Conservation (phyloP, 2,329 filamentous ascomycete genomes). For the Aspergillaceae sp. region DNA sequence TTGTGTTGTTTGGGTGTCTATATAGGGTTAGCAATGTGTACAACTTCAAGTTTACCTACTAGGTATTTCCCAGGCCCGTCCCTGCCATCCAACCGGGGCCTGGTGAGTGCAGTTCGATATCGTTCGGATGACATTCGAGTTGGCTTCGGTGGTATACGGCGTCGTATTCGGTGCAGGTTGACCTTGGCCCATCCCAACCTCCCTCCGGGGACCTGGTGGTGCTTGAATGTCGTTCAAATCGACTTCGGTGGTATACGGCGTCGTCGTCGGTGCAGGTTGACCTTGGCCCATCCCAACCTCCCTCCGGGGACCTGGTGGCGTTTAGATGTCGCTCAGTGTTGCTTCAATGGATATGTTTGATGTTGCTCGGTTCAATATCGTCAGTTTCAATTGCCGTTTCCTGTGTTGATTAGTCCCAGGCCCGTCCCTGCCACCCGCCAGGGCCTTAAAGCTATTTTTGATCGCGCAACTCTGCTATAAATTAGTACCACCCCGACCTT, state of each 20-base stretch:
- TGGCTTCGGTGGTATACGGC: no score
- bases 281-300: background rate
- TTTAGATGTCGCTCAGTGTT: no score
- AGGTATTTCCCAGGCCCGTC: slow-evolving; percentile 1
- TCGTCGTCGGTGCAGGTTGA: no score
- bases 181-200: background rate
- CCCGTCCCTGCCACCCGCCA: background rate
- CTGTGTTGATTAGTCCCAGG: background rate
- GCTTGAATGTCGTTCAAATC: background rate
- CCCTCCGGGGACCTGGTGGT: background rate
- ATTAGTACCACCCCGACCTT: background rate
- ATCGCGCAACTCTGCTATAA: background rate
- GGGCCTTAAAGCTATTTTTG: background rate
- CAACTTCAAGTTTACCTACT: no score
- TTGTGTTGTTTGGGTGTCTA: no score
- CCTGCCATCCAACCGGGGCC: slow-evolving; percentile 3
- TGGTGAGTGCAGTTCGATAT: no score
- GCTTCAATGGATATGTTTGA: background rate
- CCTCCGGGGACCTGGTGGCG: no score
- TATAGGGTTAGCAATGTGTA: no score
- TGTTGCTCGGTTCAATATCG: background rate
- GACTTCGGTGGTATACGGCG: no score
- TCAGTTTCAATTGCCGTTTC: no score
- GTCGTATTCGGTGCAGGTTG: no score
- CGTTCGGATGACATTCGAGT: no score